These are phyloP conservation scores for Scheffersomyces lignosus DNA, from an alignment of 805 yeast genomes.

Conservation along the genomic window DNA sequence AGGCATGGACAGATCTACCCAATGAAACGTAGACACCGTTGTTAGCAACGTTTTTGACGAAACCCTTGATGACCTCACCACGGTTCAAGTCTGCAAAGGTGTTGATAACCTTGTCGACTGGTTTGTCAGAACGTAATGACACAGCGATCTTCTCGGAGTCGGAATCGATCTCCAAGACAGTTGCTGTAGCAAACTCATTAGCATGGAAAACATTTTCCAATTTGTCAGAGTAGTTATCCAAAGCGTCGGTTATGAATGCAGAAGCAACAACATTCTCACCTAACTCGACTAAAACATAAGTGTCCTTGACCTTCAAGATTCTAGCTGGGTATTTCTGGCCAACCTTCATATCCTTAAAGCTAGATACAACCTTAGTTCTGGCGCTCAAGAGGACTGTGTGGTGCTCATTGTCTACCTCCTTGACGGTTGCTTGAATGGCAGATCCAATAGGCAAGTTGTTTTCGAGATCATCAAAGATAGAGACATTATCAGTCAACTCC, in stretches of 20 bases:
- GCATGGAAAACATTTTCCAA: slow-evolving; percentile 49
- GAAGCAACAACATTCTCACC: slow-evolving; percentile 64
- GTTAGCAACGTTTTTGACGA: slow-evolving; percentile 69
- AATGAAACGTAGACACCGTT: slow-evolving; percentile 77
- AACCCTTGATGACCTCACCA: slow-evolving; percentile 81
- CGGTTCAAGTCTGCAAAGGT: slow-evolving; percentile 54
- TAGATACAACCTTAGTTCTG: slow-evolving; percentile 41
- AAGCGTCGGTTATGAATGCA: slow-evolving; percentile 74
- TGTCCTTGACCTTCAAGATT: slow-evolving; percentile 56
- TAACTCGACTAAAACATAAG: slow-evolving; percentile 65
- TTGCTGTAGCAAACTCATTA: slow-evolving; percentile 59
- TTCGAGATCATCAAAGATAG: slow-evolving; percentile 48
- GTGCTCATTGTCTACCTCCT: slow-evolving; percentile 53
- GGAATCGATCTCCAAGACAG: slow-evolving; percentile 48
- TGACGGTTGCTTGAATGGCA: slow-evolving; percentile 60
- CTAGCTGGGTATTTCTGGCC: slow-evolving; percentile 63
- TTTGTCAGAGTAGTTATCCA: slow-evolving; percentile 60
- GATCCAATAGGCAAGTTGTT: slow-evolving; percentile 70
- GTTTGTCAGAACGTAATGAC: slow-evolving; percentile 56
- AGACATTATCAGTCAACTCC: slow-evolving; percentile 60
- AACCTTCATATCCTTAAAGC: slow-evolving; percentile 50
- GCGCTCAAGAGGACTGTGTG: slow-evolving; percentile 51
- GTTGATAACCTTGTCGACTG: slow-evolving; percentile 51
- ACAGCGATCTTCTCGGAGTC: slow-evolving; percentile 58
- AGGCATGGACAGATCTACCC: slow-evolving; percentile 69